Evolutionary conservation across 441 rosid genomes (phyloP), one percentile per base, ranked within the genome.

Genomic region (Erodium chrysanthum): DNA sequence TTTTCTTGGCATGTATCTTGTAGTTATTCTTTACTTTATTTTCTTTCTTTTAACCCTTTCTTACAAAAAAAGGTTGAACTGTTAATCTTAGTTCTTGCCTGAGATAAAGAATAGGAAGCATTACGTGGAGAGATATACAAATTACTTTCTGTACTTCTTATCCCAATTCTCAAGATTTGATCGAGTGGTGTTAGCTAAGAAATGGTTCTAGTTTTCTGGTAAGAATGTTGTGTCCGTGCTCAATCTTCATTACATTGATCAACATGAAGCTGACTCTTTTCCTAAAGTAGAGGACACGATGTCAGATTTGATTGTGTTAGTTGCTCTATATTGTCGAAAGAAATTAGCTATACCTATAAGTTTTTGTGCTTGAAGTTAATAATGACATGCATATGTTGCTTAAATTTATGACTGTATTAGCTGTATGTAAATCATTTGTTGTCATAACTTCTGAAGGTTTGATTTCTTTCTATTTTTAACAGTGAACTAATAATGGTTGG

Each of bases 281-380:
- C n/a, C 50, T 42, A 11, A 12, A 48, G 4, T n/a, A 48, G 56
- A 48, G 20, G 3, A 15, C 56, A 5, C 20, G 1, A 15, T 48
- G 56, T 48, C 18, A 48, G 20, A 48, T 48, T 48, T 48, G 56
- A 48, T 48, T 12, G n/a, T 5, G 20, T 48, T 15, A 15, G 56
- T 48, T 48, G n/a, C 20, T 48, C 56, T 48, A 15, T 48, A 48
- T n/a, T 15, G 3, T 48, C 7, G 20, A 48, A 48, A n/a, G 18
- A n/a, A 14, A n/a, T 15, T 0, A 5, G 12, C 12, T 48, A 15
- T 15, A 44, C 56, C 56, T 14, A 48, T 5, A n/a, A 15, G 20
- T 48, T 48, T 48, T 48, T 35, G 56, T 48, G 56, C 56, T 56
- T 20, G 62, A 56, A 56, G n/a, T 56, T 56, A 21, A 56, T 22